These are phyloP conservation scores for Cladosporium velox DNA, from an alignment of 2,329 filamentous ascomycete genomes.

Conservation along the genomic window DNA sequence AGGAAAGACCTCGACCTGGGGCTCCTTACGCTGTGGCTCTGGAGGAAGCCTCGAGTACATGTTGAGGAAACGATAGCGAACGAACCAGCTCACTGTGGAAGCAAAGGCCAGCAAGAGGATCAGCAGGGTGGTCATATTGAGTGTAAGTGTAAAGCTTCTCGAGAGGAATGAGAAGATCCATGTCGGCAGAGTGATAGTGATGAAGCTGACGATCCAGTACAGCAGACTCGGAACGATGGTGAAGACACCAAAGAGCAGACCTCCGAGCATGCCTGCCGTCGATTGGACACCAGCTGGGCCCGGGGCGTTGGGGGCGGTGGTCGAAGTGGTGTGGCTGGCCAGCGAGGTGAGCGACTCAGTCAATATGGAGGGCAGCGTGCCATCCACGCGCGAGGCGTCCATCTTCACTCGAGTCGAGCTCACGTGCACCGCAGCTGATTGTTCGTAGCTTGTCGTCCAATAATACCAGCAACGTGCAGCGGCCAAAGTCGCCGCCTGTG, in stretches of 20 bases:
- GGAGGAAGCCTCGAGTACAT: constrained; percentile 94
- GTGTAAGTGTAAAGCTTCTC: constrained; percentile 91
- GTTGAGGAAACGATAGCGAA: constrained; percentile 92
- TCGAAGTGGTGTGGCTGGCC: constrained; percentile 1
- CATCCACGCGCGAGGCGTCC: constrained; percentile 15
- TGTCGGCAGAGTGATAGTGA: constrained; percentile 85
- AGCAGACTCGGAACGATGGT: constrained; percentile 57
- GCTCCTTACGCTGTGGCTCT: constrained; percentile 93
- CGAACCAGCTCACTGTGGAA: constrained; percentile 88
- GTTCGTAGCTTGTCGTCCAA: constrained; percentile 14
- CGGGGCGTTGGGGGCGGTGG: background rate
- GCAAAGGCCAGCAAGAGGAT: constrained; percentile 75
- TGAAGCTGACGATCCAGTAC: constrained; percentile 81
- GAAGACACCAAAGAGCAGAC: constrained; percentile 37
- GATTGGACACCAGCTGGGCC: constrained; percentile 19
- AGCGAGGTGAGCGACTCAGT: constrained; percentile 16
- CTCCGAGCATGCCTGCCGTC: constrained; percentile 36
- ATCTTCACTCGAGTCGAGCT: constrained; percentile 11
- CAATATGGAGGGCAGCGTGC: constrained; percentile 8
- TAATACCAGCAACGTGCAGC: constrained; percentile 16
- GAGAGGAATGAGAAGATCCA: constrained; percentile 88
- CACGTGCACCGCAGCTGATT: constrained; percentile 1
- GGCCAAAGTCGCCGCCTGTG: background rate
- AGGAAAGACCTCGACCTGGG: constrained; percentile 91
- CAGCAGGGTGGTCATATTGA: constrained; percentile 96